phyloP scores from a whole-genome alignment of 2,329 filamentous ascomycete species.

The Cryphonectria radicalis region DNA sequence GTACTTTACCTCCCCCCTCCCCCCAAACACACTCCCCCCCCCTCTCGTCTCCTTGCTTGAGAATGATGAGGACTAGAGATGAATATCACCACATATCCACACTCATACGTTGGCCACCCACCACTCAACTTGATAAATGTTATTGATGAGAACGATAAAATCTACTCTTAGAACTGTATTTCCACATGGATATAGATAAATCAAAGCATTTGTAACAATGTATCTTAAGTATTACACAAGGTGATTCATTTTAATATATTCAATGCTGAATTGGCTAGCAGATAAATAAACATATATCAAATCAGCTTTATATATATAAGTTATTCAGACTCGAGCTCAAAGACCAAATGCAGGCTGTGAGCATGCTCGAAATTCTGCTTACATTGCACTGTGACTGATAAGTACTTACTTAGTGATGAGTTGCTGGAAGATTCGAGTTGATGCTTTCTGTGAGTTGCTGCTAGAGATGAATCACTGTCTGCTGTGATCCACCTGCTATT shows the following conservation, averaged over 20 bases:
- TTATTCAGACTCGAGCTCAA: too few species aligned
- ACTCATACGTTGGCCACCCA: not conserved
- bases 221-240: too few species aligned
- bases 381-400: not conserved
- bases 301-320: too few species aligned
- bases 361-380: not conserved
- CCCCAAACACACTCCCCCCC: too few species aligned
- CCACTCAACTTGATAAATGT: not conserved
- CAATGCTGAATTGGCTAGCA: too few species aligned
- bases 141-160: not conserved
- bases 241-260: too few species aligned
- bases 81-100: not conserved
- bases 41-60: too few species aligned
- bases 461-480: not conserved
- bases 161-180: not conserved
- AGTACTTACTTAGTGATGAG: not conserved
- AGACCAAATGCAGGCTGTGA: not conserved
- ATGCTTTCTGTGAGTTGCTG: not conserved
- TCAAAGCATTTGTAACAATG: too few species aligned
- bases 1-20: too few species aligned
- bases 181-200: too few species aligned
- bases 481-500: not conserved
- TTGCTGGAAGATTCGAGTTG: not conserved
- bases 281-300: too few species aligned
- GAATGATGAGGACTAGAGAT: too few species aligned